These are phyloP conservation scores for Tolypocladium guangdongense DNA, from an alignment of 2,329 filamentous ascomycete species.

Conservation along the genomic window DNA sequence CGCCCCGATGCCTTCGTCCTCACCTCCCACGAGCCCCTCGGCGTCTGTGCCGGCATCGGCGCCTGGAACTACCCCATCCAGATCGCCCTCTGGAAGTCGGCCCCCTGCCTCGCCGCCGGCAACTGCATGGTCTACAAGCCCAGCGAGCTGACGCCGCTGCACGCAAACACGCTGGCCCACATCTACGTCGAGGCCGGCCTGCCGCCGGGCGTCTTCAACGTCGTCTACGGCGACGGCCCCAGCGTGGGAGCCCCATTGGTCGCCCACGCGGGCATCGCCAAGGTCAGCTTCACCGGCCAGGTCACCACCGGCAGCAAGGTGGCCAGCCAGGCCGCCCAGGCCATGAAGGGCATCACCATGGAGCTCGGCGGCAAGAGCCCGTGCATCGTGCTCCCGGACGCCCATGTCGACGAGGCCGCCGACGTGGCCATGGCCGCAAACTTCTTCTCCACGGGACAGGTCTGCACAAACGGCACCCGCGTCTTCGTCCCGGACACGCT, in stretches of 20 bases:
- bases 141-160: conserved; percentile 78
- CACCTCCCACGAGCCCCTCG: conserved; percentile 70
- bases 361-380: conserved; percentile 85
- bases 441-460: conserved; percentile 84
- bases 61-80: conserved; percentile 92
- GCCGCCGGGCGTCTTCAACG: conserved; percentile 76
- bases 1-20: conserved; percentile 72
- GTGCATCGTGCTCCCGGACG: conserved; percentile 69
- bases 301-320: conserved; percentile 77
- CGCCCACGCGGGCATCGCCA: conserved; percentile 60
- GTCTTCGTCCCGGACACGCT: conserved; percentile 66
- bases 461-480: conserved; percentile 85
- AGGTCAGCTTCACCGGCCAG: conserved; percentile 85
- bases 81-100: conserved; percentile 84
- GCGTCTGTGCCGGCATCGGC: conserved; percentile 77
- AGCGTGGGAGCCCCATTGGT: conserved; percentile 63
- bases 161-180: conserved; percentile 63
- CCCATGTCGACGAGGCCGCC: conserved; percentile 67
- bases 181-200: conserved; percentile 71
- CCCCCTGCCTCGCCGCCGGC: conserved; percentile 72
- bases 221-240: conserved; percentile 69
- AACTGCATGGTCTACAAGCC: conserved; percentile 91
- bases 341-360: conserved; percentile 88
- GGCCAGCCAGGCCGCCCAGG: conserved; percentile 59
- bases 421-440: conserved; percentile 90